These are phyloP conservation scores for Caryopteris hybrid DNA, from an alignment of 305 asterid genomes.

Conservation along the genomic window DNA sequence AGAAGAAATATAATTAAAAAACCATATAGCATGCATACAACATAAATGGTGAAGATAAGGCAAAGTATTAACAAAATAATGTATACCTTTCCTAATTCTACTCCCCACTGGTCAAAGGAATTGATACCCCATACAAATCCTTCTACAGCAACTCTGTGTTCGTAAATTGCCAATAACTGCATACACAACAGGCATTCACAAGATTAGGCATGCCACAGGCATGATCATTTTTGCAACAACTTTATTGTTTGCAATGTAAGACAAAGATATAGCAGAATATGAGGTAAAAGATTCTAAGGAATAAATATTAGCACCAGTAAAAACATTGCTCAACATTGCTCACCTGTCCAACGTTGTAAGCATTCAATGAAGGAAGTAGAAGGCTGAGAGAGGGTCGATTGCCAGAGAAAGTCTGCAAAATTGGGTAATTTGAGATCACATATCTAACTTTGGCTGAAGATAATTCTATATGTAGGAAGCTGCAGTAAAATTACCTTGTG, in stretches of 20 bases:
- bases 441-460: constrained; percentile 16
- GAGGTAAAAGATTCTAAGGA: background rate
- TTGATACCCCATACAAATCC: constrained; percentile 99
- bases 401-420: constrained; percentile 83
- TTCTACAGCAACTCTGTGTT: constrained; percentile 94
- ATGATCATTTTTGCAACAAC: background rate
- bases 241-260: background rate
- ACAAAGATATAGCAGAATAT: background rate
- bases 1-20: background rate
- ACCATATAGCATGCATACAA: background rate
- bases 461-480: constrained; percentile 4
- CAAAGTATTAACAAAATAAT: background rate
- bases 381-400: constrained; percentile 96
- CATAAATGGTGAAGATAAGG: background rate
- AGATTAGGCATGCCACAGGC: constrained; percentile 18
- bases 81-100: constrained; percentile 89
- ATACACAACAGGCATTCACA: constrained; percentile 18
- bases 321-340: background rate
- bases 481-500: constrained; percentile 68
- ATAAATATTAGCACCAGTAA: background rate
- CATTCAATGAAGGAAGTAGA: constrained; percentile 81
- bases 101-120: constrained; percentile 99
- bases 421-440: constrained; percentile 19
- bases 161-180: constrained; percentile 95
- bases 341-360: constrained; percentile 96